Percentiles rank a stretch among this genome's conserved stretches.
phyloP scores from a whole-genome alignment of 2,329 filamentous ascomycete species.

The Pestalotiopsis fici region DNA sequence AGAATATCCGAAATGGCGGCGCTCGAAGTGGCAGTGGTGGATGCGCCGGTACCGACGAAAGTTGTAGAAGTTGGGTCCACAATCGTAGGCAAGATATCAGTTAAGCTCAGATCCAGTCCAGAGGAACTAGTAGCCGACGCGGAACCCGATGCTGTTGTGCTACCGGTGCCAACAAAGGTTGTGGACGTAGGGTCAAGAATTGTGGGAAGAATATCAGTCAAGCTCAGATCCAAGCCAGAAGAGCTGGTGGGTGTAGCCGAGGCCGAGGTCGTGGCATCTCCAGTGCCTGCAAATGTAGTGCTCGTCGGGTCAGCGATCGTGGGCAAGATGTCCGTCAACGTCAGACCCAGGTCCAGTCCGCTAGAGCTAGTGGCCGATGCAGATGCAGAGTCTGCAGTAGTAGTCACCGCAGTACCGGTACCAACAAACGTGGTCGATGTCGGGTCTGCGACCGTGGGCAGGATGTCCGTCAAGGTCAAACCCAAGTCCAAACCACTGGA shows the following conservation, averaged over 20 bases:
- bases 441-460: not conserved
- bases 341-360: not conserved
- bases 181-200: conserved; percentile 3
- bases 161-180: not conserved
- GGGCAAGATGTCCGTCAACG: conserved; percentile 1
- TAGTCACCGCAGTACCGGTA: not conserved
- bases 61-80: not conserved
- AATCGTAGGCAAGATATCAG: not conserved
- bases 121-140: not conserved
- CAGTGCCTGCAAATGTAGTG: not conserved
- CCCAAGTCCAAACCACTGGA: not conserved
- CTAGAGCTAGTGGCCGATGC: not conserved
- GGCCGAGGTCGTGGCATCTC: not conserved
- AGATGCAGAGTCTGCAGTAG: not conserved
- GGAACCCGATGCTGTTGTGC: not conserved
- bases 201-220: not conserved
- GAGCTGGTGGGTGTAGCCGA: not conserved
- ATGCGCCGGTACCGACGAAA: conserved; percentile 2
- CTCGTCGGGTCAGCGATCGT: not conserved
- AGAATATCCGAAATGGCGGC: not conserved
- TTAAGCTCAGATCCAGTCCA: not conserved
- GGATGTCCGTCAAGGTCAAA: not conserved
- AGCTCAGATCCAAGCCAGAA: not conserved
- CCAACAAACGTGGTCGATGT: not conserved
- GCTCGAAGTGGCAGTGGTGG: not conserved